These are phyloP conservation scores for Colletotrichum graminicola DNA, from an alignment of 2,329 filamentous ascomycete species.

Conservation along the genomic window DNA sequence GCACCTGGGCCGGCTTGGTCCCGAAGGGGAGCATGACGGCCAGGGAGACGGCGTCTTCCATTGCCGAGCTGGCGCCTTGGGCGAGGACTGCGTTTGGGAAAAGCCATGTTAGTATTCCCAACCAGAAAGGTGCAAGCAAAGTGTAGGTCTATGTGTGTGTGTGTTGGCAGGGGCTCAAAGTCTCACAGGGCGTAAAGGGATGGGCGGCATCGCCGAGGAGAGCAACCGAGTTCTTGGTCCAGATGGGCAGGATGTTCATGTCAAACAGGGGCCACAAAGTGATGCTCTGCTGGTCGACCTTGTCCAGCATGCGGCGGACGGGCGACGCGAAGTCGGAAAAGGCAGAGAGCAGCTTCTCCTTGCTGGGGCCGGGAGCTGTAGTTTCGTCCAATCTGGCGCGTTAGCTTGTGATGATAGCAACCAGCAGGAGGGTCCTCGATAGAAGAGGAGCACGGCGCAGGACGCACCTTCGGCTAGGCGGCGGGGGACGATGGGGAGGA, in stretches of 20 bases:
- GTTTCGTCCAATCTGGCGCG: no score
- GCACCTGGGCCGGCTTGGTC: conserved; percentile 58
- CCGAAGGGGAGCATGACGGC: conserved; percentile 65
- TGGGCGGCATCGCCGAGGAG: conserved; percentile 76
- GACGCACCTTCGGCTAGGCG: background rate
- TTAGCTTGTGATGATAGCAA: background rate
- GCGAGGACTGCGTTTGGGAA: background rate
- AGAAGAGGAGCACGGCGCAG: no score
- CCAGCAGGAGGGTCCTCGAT: no score
- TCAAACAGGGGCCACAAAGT: conserved; percentile 72
- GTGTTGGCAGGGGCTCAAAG: no score
- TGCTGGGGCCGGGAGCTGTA: background rate
- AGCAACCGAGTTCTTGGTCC: conserved; percentile 65
- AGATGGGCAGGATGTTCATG: conserved; percentile 67
- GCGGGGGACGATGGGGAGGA: background rate
- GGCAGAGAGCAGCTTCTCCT: conserved; percentile 52
- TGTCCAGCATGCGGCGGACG: conserved; percentile 54
- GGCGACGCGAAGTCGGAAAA: conserved; percentile 57
- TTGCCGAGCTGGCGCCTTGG: conserved; percentile 57
- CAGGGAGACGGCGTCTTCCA: conserved; percentile 74
- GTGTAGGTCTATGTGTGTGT: no score
- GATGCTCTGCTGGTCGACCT: conserved; percentile 46
- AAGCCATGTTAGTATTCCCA: conserved; percentile 43
- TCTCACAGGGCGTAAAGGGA: conserved; percentile 72
- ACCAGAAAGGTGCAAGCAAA: no score